These are phyloP conservation scores for Arabidopsis arenosa DNA, from an alignment of 345 rosid species.

Conservation along the genomic window DNA sequence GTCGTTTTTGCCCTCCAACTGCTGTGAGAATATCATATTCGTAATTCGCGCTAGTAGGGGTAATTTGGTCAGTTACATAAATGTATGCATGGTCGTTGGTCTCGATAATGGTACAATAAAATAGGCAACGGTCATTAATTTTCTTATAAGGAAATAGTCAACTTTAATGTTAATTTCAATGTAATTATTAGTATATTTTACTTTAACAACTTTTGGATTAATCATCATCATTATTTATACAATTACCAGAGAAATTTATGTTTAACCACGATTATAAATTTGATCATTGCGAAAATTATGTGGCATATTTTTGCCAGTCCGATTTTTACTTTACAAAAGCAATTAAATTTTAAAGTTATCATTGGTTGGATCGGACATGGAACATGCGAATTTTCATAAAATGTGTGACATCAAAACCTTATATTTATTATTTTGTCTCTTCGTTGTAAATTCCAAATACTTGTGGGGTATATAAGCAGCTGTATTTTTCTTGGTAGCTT, in stretches of 20 bases:
- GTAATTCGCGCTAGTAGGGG: background rate
- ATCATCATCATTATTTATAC: background rate
- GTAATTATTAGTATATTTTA: background rate
- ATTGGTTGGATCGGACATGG: conserved; percentile 34
- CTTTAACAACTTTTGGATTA: background rate
- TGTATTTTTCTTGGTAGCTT: conserved; percentile 30
- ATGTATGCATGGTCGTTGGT: conserved; percentile 32
- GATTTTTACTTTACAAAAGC: background rate
- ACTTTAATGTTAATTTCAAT: conserved; percentile 19
- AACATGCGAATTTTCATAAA: conserved; percentile 38
- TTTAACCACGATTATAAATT: background rate
- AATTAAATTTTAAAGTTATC: background rate
- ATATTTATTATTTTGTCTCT: conserved; percentile 38
- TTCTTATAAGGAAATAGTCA: conserved; percentile 15
- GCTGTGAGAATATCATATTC: background rate
- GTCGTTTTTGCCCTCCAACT: background rate
- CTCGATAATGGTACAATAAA: conserved; percentile 14
- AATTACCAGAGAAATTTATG: background rate
- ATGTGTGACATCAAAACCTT: conserved; percentile 36
- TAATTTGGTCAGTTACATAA: conserved; percentile 4
- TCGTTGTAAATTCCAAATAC: conserved; percentile 36
- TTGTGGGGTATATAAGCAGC: conserved; percentile 44
- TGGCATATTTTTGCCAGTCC: background rate
- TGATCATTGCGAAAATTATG: background rate
- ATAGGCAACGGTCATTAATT: conserved; percentile 31